Evolutionary conservation across 805 yeast genomes (phyloP), one percentile per base, ranked within the genome.

Genomic region (Saccharomycopsis sp.): DNA sequence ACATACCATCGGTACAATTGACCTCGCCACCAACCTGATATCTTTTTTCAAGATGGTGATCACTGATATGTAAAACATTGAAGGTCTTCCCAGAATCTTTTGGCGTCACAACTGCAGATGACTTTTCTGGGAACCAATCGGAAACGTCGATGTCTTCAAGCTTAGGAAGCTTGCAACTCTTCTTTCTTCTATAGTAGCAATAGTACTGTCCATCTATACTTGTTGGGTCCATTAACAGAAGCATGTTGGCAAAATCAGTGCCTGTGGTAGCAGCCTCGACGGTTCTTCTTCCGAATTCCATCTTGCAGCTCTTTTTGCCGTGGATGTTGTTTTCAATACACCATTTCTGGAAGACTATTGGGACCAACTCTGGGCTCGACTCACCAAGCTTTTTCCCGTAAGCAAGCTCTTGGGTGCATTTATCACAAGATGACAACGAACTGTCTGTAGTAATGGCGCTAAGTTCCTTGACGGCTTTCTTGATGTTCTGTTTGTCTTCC

Each of bases 51-150:
- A 83, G 69, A 68, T 85, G 90, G 69, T 85, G 81, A 66, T 85
- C 91, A 18, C 85, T 78, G 34, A 85, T 64, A 63, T 85, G 91
- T 60, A 85, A 71, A 2, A 83, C 89, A 59, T 83, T 80, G 68
- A 84, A 80, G 1, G 75, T 72, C 57, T 76, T 73, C 54, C 67
- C 67, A 23, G 46, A 29, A 18, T 57, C 78, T 60, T 70, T 78
- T 64, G 68, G 81, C 65, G 73, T 79, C 58, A 68, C 78, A 61
- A 70, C 76, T 69, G 69, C 73, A 62, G 61, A 72, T 58, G 68
- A 80, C 63, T 73, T 76, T 40, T 65, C 67, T 2, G 80, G 79
- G 79, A 80, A 77, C 71, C 77, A 68, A 24, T 70, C 61, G 20
- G 73, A 66, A 54, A 75, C 64, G 61, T 81, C 78, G 61, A 79